These are phyloP conservation scores for Trichoderma gracile DNA, from an alignment of 2,329 filamentous ascomycete species.

Conservation along the genomic window DNA sequence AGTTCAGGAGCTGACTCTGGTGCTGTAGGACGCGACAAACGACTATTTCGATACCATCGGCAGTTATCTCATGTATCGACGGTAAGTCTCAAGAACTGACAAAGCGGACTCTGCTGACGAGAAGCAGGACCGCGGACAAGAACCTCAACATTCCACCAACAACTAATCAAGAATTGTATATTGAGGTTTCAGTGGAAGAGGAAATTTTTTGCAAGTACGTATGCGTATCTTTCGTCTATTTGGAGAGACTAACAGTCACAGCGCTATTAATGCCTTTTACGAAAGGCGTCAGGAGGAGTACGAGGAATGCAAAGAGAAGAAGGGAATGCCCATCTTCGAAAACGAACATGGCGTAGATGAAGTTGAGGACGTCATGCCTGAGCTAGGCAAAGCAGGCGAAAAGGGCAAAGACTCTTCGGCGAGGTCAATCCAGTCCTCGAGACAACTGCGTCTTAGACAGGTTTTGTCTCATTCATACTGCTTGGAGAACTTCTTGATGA, in stretches of 20 bases:
- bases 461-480: conserved; percentile 35
- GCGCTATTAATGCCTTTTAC: conserved; percentile 7
- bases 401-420: not conserved
- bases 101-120: conserved; percentile 28
- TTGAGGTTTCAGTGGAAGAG: conserved; percentile 35
- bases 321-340: conserved; percentile 20
- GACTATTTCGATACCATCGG: conserved; percentile 29
- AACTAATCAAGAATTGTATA: conserved; percentile 28
- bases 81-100: conserved; percentile 28
- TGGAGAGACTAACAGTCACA: not conserved
- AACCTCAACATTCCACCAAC: conserved; percentile 32
- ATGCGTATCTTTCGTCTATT: not conserved
- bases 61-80: conserved; percentile 34
- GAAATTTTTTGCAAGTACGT: conserved; percentile 34
- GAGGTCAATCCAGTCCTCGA: not conserved
- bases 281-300: not conserved
- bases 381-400: not conserved
- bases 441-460: conserved; percentile 28
- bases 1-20: not conserved
- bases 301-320: conserved; percentile 25
- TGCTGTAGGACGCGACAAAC: conserved; percentile 25
- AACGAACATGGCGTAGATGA: not conserved
- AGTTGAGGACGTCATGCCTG: not conserved
- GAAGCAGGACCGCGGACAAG: conserved; percentile 22
- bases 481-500: conserved; percentile 33